Conservation (phyloP, 192 early-diverging fungal species). For the Rhizoclosmatium globosum region DNA sequence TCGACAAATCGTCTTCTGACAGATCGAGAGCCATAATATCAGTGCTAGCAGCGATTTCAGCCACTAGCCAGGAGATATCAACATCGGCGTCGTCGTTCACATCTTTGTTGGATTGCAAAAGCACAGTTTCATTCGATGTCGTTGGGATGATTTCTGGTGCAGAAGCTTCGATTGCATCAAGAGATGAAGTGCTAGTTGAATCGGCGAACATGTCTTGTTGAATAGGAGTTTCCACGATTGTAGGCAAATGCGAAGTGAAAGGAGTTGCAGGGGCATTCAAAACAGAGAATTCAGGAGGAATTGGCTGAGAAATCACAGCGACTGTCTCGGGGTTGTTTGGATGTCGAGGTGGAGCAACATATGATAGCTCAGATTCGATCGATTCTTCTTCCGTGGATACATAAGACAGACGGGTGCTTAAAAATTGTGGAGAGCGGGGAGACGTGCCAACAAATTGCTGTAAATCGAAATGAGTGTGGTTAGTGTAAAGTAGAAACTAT, state of each 20-base stretch:
- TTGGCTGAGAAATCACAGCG: not conserved
- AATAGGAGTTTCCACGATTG: not conserved
- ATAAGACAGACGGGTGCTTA: too few relatives aligned
- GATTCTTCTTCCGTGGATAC: too few relatives aligned
- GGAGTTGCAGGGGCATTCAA: not conserved
- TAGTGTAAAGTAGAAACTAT: too few relatives aligned
- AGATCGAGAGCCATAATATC: not conserved
- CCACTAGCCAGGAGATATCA: not conserved
- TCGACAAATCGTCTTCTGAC: constrained; percentile 3
- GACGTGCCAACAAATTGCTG: not conserved
- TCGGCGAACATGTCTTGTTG: not conserved
- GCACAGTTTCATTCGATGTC: not conserved
- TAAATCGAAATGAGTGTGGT: too few relatives aligned
- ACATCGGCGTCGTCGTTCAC: not conserved
- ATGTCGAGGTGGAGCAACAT: not conserved
- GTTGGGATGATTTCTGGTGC: not conserved
- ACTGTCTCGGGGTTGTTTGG: not conserved
- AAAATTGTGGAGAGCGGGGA: not conserved
- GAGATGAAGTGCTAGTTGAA: not conserved
- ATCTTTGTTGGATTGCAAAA: too few relatives aligned
- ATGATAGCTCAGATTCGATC: not conserved
- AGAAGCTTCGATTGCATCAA: not conserved
- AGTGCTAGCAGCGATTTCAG: not conserved
- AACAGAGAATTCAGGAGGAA: not conserved
- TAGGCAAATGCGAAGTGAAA: not conserved